These are phyloP conservation scores for Coniochaeta hoffmannii DNA, from an alignment of 2,329 filamentous ascomycete species.

Conservation along the genomic window DNA sequence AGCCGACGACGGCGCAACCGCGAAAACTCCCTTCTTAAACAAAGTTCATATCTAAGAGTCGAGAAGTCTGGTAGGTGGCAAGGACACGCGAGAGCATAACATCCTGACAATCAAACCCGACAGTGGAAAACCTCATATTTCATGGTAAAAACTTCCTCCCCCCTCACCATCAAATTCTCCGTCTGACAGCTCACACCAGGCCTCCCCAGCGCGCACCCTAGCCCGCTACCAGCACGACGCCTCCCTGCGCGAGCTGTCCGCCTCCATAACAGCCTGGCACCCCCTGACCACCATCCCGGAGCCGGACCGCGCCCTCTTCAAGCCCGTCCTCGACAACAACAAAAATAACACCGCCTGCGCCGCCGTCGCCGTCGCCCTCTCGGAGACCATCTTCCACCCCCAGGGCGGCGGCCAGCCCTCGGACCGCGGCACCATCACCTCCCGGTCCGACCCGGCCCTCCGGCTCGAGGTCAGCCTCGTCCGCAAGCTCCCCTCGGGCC, in stretches of 20 bases:
- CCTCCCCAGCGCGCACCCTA: constrained; percentile 24
- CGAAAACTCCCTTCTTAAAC: not conserved
- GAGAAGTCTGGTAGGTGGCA: no score
- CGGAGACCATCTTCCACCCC: constrained; percentile 65
- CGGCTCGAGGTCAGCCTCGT: constrained; percentile 48
- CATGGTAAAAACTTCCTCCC: not conserved
- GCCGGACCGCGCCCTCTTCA: constrained; percentile 49
- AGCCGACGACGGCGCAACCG: not conserved
- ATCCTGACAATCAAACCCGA: no score
- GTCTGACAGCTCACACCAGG: not conserved
- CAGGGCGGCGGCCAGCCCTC: constrained; percentile 70
- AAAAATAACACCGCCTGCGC: no score
- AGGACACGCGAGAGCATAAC: no score
- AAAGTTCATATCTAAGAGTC: no score
- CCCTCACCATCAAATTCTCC: not conserved
- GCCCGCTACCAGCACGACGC: constrained; percentile 37
- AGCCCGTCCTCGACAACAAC: constrained; percentile 33
- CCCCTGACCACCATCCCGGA: constrained; percentile 43
- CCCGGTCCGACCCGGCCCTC: constrained; percentile 12
- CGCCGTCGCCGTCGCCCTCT: constrained; percentile 41
- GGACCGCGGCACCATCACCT: constrained; percentile 52
- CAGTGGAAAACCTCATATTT: no score
- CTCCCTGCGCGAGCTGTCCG: constrained; percentile 33
- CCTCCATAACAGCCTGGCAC: constrained; percentile 36
- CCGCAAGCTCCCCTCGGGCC: constrained; percentile 44